phyloP scores from a whole-genome alignment of 495 filamentous ascomycete genomes.

The Immersiella caudata region DNA sequence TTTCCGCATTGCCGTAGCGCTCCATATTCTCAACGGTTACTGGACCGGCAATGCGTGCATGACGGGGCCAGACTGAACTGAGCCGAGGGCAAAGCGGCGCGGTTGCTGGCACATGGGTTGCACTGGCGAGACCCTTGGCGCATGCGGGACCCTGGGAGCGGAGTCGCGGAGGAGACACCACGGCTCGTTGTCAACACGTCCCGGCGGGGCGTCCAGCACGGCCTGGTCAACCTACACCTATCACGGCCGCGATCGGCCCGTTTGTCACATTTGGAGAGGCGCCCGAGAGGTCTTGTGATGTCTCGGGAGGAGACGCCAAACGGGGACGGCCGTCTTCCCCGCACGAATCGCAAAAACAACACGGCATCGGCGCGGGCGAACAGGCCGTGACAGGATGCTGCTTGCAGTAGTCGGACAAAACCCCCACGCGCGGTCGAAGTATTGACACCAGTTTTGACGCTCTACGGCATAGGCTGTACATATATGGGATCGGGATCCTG shows the following conservation, averaged over 20 bases:
- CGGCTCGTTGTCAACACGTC: background rate
- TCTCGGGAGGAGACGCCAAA: conserved; percentile 6
- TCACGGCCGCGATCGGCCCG: background rate
- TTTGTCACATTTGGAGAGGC: background rate
- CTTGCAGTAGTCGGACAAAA: conserved; percentile 2
- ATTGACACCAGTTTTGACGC: conserved; percentile 13
- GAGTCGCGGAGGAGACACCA: background rate
- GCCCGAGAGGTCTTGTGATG: conserved; percentile 13
- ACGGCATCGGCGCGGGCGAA: conserved; percentile 5
- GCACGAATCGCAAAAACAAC: conserved; percentile 18
- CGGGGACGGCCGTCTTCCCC: conserved; percentile 9
- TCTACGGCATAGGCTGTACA: background rate
- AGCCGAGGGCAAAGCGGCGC: conserved; percentile 18
- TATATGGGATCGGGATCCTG: conserved; percentile 4
- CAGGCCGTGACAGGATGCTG: background rate
- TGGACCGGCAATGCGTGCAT: background rate
- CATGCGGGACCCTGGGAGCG: conserved; percentile 2
- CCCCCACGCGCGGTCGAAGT: conserved; percentile 18
- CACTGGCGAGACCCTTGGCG: conserved; percentile 16
- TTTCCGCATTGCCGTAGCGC: conserved; percentile 12
- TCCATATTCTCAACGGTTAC: background rate
- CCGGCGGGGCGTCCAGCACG: background rate
- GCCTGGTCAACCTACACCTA: background rate
- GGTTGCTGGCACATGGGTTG: conserved; percentile 13
- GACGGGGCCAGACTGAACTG: conserved; percentile 13